Base-by-base conservation (phyloP, 352 stramenopile species). In the Globisporangium paddicum region DNA sequence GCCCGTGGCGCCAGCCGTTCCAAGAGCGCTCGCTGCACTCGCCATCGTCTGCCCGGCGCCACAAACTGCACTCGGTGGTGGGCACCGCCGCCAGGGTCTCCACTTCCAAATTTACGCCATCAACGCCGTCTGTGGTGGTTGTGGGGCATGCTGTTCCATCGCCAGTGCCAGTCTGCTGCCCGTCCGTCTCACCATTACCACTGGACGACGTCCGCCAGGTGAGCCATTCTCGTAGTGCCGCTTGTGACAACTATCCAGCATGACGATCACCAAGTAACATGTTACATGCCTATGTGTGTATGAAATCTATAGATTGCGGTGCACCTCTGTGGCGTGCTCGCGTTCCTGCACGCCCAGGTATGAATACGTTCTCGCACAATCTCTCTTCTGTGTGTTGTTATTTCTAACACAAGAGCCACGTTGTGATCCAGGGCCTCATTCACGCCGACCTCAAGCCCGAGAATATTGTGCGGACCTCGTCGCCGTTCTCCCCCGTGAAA, bases 1-100 rank as follows among this genome's bases (percentile, higher is more conserved):
- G 97, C 38, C 93, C 87, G 49, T 90, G 96, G 70, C 96, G 93
- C 69, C 78, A 93, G 47, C 94, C 98, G 70, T 87, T 98, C 21
- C 77, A 98, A 0, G 59, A 60, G 30, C 58, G 52, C 10, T 34
- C 50, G 14, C 41, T 55, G 40, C 49, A 37, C 28, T 64, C 51
- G 34, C 50, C 60, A 8, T 35, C 40, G 47, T 68, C 25, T 80
- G 82, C 65, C 58, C 91, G 30, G 58, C 83, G 44, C 60, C 76
- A 68, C 65, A 79, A 58, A 69, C 90, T 68, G 75, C 95, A 58
- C 69, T 95, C 71, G 79, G 19, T 37, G 1, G 55, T 46, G 5
- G 21, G 45, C 55, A 41, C 26, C 14, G 42, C 19, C 30, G 42
- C 19, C 30, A 35, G 42, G 16, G 16, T 18, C n/a, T 5, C 5